These are phyloP conservation scores for Thamnidium elegans DNA, from an alignment of 192 early-diverging fungal species.

Conservation along the genomic window DNA sequence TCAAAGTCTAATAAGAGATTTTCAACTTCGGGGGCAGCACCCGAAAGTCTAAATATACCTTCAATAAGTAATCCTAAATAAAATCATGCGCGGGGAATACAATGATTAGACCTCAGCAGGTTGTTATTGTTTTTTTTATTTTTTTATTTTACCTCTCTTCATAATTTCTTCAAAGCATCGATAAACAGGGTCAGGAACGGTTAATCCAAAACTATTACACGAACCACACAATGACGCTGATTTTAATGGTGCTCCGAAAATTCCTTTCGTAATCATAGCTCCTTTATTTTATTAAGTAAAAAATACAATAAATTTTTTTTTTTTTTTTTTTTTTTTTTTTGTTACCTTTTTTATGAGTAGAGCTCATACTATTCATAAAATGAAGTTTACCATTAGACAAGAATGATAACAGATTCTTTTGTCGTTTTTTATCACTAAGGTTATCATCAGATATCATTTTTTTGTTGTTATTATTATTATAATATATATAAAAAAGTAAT, in stretches of 20 bases:
- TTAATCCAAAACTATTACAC: conserved; percentile 13
- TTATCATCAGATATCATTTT: conserved; percentile 10
- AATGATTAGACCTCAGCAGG: background rate
- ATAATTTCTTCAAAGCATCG: conserved; percentile 32
- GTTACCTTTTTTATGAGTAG: conserved; percentile 7
- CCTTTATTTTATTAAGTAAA: background rate
- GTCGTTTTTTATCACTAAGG: conserved; percentile 12
- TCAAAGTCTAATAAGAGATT: conserved; percentile 23
- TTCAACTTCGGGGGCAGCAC: conserved; percentile 34
- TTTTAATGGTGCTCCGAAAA: conserved; percentile 33
- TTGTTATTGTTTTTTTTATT: conserved; percentile 8
- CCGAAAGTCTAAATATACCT: conserved; percentile 38
- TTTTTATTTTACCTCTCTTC: conserved; percentile 22
- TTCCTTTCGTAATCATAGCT: conserved; percentile 12
- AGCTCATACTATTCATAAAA: conserved; percentile 13
- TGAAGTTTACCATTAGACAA: conserved; percentile 17
- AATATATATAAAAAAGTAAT: conserved; percentile 6
- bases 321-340: no score
- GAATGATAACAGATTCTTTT: conserved; percentile 20
- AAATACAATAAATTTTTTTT: no score
- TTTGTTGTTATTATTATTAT: no score
- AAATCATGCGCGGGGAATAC: conserved; percentile 9
- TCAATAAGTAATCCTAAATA: conserved; percentile 26
- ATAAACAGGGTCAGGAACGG: conserved; percentile 28
- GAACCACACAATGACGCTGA: conserved; percentile 27